Evolutionary conservation across 1,284 basidiomycete species (phyloP), one percentile per base, ranked within the genome.

Genomic region (Exobasidium rhododendri): DNA sequence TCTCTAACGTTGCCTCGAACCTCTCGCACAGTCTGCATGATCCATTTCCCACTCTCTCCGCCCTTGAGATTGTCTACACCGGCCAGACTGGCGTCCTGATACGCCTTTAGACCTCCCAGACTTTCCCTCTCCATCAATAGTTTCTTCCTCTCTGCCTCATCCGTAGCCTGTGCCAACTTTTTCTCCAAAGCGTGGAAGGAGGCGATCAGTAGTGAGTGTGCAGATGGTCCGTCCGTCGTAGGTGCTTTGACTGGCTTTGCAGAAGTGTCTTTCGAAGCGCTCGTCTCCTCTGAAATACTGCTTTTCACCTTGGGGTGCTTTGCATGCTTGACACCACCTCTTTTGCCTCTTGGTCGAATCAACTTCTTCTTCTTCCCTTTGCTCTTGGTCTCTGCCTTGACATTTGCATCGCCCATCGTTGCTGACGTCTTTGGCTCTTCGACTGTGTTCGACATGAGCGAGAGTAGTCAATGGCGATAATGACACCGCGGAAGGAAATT

Each of bases 121-220:
- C 59, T 56, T n/a, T 68, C 68, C 43, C 69, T 65, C 20, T 75
- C 62, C 0, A 50, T 51, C 17, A 64, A 51, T n/a, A 79, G 65
- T 52, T 61, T 57, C 5, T 58, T 65, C 32, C 64, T 65, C 43
- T 75, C 67, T 2, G 50, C 60, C 3, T 60, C 49, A 1, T 65
- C 64, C 14, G 30, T 3, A 7, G 69, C 61, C n/a, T 68, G 73
- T 13, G 73, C 73, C 44, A 77, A 66, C 62, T 77, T 62, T 61
- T 79, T 79, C 31, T 73, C 62, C 1, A 79, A 61, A 6, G 73
- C 67, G 55, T 79, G 77, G 63, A 73, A 78, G 11, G 63, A 59
- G 57, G 73, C 69, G 40, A 78, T 78, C 53, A 63, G 61, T n/a
- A 59, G 44, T 46, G 74, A 65, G 54, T 77, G 72, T 31, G 64